phyloP scores from a whole-genome alignment of 108 stramenopile genomes.

The Skeletonema potamos region DNA sequence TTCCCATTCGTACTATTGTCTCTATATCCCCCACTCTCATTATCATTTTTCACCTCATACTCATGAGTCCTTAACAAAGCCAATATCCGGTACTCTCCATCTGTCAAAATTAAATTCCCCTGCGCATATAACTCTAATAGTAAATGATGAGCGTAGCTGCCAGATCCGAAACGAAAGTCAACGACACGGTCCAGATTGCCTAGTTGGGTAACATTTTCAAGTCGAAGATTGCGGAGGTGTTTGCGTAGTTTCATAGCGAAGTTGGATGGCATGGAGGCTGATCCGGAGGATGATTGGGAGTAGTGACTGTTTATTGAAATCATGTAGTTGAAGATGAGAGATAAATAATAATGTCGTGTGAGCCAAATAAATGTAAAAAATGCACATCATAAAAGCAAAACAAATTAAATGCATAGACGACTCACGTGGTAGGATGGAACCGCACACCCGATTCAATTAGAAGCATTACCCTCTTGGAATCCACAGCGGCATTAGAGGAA shows the following conservation, averaged over 20 bases:
- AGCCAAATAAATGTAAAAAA: not conserved
- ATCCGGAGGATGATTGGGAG: slow-evolving; percentile 21
- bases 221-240: slow-evolving; percentile 86
- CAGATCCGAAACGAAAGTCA: slow-evolving; percentile 89
- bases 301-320: slow-evolving; percentile 3
- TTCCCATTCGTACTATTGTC: slow-evolving; percentile 18
- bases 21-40: not conserved
- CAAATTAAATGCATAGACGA: slow-evolving; percentile 13
- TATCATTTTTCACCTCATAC: slow-evolving; percentile 54
- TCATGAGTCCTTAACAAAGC: slow-evolving; percentile 90
- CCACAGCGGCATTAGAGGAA: not conserved
- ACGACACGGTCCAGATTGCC: slow-evolving; percentile 94
- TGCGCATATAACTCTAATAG: slow-evolving; percentile 93
- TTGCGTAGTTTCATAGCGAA: slow-evolving; percentile 97
- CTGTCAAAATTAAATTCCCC: slow-evolving; percentile 92
- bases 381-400: not conserved
- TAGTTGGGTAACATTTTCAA: slow-evolving; percentile 91
- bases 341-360: not conserved
- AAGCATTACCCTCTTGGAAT: slow-evolving; percentile 54
- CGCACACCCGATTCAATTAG: slow-evolving; percentile 94
- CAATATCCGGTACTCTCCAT: slow-evolving; percentile 80
- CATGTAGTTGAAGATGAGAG: not conserved
- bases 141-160: slow-evolving; percentile 76
- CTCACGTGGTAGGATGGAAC: slow-evolving; percentile 84
- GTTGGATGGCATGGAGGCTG: slow-evolving; percentile 74